Conservation (phyloP, 169 alveolate species). For the Besnoitia besnoiti region DNA sequence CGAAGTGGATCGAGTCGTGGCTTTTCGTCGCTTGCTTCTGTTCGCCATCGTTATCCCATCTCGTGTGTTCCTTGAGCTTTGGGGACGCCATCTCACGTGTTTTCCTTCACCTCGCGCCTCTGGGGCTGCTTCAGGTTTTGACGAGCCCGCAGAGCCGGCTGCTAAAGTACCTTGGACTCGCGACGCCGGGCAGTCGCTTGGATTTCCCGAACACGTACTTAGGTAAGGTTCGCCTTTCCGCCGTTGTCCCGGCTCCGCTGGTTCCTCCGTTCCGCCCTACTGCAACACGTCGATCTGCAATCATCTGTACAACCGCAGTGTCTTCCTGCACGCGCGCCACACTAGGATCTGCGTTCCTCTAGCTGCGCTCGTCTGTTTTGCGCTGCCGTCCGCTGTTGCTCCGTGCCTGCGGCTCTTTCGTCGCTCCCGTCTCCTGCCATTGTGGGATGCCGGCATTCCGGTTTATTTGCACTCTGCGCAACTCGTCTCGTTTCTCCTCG, state of each 20-base stretch:
- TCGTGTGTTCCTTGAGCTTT: too few species aligned
- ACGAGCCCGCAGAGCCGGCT: slow-evolving; percentile 21
- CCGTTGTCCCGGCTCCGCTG: too few species aligned
- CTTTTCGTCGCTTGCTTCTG: too few species aligned
- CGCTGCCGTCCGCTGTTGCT: too few species aligned
- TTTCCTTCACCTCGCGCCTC: neutral
- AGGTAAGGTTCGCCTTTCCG: neutral
- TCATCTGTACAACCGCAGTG: neutral
- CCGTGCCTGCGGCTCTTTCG: too few species aligned
- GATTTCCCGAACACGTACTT: slow-evolving; percentile 16
- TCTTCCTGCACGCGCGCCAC: neutral
- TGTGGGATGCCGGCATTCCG: neutral
- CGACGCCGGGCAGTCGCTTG: neutral
- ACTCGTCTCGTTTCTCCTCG: neutral
- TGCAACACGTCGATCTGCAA: neutral
- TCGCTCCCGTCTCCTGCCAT: neutral
- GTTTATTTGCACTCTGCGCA: neutral
- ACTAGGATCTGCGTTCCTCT: neutral
- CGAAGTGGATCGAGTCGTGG: too few species aligned
- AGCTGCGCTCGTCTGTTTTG: neutral
- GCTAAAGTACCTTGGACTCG: neutral
- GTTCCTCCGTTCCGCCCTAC: too few species aligned
- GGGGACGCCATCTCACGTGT: too few species aligned
- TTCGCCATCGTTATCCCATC: too few species aligned
- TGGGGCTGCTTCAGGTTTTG: neutral